A percentile compares a stretch with the other conserved stretches of the same genome.
phyloP scores from a whole-genome alignment of 495 filamentous ascomycete species.

The Rhizodiscina lignyota region DNA sequence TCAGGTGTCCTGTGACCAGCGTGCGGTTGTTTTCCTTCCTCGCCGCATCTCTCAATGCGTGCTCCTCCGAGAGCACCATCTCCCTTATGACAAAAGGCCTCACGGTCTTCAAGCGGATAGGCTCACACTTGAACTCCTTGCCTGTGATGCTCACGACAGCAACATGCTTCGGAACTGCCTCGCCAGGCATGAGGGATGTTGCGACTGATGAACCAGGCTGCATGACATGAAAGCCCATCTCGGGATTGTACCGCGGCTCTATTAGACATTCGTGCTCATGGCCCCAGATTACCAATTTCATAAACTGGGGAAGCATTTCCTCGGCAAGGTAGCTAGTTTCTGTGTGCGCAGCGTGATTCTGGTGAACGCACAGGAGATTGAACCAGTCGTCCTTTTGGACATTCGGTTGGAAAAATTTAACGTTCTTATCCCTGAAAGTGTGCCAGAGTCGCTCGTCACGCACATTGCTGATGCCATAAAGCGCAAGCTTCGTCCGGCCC shows the following conservation, averaged over 20 bases:
- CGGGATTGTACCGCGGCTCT: constrained; percentile 61
- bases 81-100: constrained; percentile 82
- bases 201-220: constrained; percentile 94
- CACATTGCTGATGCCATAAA: constrained; percentile 94
- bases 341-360: constrained; percentile 87
- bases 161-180: constrained; percentile 84
- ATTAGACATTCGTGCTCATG: constrained; percentile 97
- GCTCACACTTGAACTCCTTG: constrained; percentile 63
- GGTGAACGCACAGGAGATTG: constrained; percentile 89
- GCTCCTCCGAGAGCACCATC: constrained; percentile 59
- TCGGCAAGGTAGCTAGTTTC: constrained; percentile 85
- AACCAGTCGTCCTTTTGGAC: constrained; percentile 87
- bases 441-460: constrained; percentile 87
- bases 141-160: constrained; percentile 72
- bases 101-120: constrained; percentile 71
- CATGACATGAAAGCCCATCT: constrained; percentile 87
- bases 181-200: constrained; percentile 77
- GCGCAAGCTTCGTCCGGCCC: constrained; percentile 77
- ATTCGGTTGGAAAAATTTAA: constrained; percentile 78
- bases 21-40: constrained; percentile 69
- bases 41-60: constrained; percentile 56
- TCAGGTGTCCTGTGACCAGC: constrained; percentile 61
- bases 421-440: constrained; percentile 82
- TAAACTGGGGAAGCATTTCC: constrained; percentile 79
- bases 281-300: constrained; percentile 90